Evolutionary conservation across 208 protist species (phyloP).

Genomic region (Trypanosoma cruzi): DNA sequence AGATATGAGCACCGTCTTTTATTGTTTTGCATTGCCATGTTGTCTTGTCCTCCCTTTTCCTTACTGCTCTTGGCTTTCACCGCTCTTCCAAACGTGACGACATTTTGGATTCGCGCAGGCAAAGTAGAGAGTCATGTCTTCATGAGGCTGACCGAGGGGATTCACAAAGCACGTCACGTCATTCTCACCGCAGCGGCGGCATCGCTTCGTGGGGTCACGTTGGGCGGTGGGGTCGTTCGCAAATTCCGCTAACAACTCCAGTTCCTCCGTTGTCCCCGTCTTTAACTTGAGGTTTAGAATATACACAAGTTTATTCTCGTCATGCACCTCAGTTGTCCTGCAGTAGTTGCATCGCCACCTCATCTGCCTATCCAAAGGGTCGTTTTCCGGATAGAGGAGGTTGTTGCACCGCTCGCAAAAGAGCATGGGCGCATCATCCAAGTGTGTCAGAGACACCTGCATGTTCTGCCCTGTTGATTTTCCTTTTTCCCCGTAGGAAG

Average conservation of each 20-base stretch:
- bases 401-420: constrained; percentile 90
- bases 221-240: constrained; percentile 90
- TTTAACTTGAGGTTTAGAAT: constrained; percentile 90
- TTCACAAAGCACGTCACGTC: constrained; percentile 91
- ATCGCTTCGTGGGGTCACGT: constrained; percentile 78
- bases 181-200: constrained; percentile 62
- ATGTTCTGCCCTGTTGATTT: not conserved
- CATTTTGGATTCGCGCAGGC: constrained; percentile 85
- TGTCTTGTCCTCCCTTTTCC: not conserved
- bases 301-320: constrained; percentile 87
- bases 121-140: constrained; percentile 93
- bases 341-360: constrained; percentile 90
- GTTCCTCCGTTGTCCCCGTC: constrained; percentile 69
- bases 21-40: not conserved
- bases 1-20: constrained; percentile 3
- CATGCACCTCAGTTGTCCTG: constrained; percentile 71
- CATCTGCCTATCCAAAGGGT: constrained; percentile 49
- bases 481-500: not conserved
- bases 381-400: constrained; percentile 86
- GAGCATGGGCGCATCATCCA: constrained; percentile 76
- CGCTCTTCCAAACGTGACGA: constrained; percentile 85
- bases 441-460: constrained; percentile 27
- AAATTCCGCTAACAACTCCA: constrained; percentile 85
- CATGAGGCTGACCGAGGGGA: constrained; percentile 83
- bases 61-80: constrained; percentile 51